These are phyloP conservation scores for Phialophora verrucosa DNA, from an alignment of 2,329 filamentous ascomycete species.

Conservation along the genomic window DNA sequence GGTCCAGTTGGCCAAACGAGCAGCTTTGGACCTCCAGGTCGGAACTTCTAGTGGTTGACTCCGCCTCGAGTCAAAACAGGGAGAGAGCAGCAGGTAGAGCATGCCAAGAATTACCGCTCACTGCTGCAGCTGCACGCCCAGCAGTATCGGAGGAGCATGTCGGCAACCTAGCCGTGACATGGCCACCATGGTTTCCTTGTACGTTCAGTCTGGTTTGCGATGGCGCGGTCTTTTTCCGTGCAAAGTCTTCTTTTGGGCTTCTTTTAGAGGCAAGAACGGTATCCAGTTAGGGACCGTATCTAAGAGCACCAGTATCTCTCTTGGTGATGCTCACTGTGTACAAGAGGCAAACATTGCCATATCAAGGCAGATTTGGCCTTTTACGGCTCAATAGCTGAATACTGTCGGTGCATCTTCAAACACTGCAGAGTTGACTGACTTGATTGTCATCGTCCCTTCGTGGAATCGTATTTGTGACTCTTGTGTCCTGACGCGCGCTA, in stretches of 20 bases:
- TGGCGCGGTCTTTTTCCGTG: conserved; percentile 7
- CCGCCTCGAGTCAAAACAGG: conserved; percentile 28
- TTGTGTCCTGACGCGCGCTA: no score
- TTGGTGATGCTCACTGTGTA: conserved; percentile 2
- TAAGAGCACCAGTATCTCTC: conserved; percentile 6
- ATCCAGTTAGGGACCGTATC: conserved; percentile 1
- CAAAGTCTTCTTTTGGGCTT: conserved; percentile 5
- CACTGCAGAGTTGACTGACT: not conserved
- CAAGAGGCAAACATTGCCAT: not conserved
- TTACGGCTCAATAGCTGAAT: conserved; percentile 19
- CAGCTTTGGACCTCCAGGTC: conserved; percentile 35
- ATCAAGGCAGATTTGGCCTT: conserved; percentile 8
- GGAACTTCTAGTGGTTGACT: conserved; percentile 37
- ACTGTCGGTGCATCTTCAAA: conserved; percentile 15
- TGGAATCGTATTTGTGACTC: not conserved
- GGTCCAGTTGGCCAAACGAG: conserved; percentile 19
- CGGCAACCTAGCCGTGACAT: conserved; percentile 16
- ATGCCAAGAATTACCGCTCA: not conserved
- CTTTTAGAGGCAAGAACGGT: conserved; percentile 4
- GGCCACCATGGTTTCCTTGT: conserved; percentile 8
- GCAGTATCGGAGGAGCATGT: conserved; percentile 30
- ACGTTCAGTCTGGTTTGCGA: conserved; percentile 5
- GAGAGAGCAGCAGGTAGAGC: conserved; percentile 10
- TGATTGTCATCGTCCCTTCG: no score
- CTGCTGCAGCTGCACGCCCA: conserved; percentile 14